Percentiles rank a stretch among this genome's conserved stretches.
These are phyloP conservation scores for Globisporangium paddicum DNA, from an alignment of 352 stramenopile species.

Conservation along the genomic window DNA sequence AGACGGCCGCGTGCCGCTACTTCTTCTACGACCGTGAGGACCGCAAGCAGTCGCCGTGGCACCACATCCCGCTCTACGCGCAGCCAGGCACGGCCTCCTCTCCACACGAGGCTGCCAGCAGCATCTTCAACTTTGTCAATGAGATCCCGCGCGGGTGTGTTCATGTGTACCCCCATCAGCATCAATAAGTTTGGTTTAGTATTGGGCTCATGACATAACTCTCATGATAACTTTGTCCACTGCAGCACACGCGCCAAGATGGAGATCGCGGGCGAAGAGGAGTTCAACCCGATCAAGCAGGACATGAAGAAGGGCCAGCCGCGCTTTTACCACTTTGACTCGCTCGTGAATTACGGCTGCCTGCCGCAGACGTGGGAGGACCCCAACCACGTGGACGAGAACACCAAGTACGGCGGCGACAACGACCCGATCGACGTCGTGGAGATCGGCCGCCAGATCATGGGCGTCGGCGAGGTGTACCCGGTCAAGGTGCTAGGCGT, in stretches of 20 bases:
- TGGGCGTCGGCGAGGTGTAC: slow-evolving; percentile 91
- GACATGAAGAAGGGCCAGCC: slow-evolving; percentile 98
- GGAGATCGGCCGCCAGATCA: slow-evolving; percentile 94
- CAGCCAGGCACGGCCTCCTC: slow-evolving; percentile 21
- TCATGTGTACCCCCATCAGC: too few species aligned
- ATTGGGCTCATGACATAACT: too few species aligned
- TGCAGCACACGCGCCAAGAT: slow-evolving; percentile 83
- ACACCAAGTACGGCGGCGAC: slow-evolving; percentile 91
- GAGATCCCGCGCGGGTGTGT: slow-evolving; percentile 88
- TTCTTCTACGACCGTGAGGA: slow-evolving; percentile 75
- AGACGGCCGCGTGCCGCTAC: slow-evolving; percentile 76
- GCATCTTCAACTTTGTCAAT: slow-evolving; percentile 91
- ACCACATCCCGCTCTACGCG: slow-evolving; percentile 89
- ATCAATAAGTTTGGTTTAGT: too few species aligned
- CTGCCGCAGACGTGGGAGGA: slow-evolving; percentile 99
- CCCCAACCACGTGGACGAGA: slow-evolving; percentile 92
- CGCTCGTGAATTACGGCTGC: slow-evolving; percentile 96
- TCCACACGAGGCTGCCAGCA: slow-evolving; percentile 24
- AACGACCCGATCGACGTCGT: slow-evolving; percentile 99
- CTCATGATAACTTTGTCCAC: too few species aligned
- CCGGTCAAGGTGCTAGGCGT: slow-evolving; percentile 97
- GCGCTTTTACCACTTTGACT: slow-evolving; percentile 85
- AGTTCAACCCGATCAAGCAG: slow-evolving; percentile 95
- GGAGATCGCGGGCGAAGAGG: slow-evolving; percentile 90
- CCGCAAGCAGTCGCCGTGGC: slow-evolving; percentile 88